phyloP scores from a whole-genome alignment of 257 asterid species.

The Solanum chiquidenum region DNA sequence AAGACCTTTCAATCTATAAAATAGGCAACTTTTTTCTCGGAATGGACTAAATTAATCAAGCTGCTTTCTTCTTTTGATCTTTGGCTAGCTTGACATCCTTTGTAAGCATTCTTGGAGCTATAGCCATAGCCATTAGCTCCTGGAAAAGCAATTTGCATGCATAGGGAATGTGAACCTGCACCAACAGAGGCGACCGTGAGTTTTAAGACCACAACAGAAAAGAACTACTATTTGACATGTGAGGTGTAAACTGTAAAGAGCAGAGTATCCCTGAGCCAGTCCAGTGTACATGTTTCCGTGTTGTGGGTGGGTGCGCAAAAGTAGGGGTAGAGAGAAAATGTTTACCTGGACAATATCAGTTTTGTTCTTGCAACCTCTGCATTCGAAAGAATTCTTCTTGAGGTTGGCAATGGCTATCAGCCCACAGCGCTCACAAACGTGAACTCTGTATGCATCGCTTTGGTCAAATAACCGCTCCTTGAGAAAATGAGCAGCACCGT shows the following conservation, averaged over 20 bases:
- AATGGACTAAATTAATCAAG: constrained; percentile 3
- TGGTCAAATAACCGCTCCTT: constrained; percentile 92
- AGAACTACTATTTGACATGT: background rate
- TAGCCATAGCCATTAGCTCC: constrained; percentile 96
- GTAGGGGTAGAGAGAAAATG: background rate
- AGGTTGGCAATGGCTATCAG: constrained; percentile 87
- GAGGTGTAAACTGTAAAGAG: background rate
- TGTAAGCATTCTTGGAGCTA: constrained; percentile 93
- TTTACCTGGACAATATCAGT: constrained; percentile 90
- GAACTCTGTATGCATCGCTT: constrained; percentile 91
- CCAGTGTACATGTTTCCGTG: background rate
- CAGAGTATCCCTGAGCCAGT: background rate
- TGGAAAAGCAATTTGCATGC: constrained; percentile 92
- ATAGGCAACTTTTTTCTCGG: background rate
- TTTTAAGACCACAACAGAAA: background rate
- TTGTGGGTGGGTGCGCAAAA: background rate
- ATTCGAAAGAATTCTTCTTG: constrained; percentile 82
- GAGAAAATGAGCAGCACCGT: constrained; percentile 92
- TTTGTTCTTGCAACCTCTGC: constrained; percentile 94
- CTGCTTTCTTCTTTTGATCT: constrained; percentile 51
- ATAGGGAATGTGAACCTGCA: constrained; percentile 88
- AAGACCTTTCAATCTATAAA: background rate
- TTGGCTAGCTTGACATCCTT: constrained; percentile 65
- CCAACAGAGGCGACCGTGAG: background rate
- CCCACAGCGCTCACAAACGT: constrained; percentile 88